Base-by-base conservation (phyloP, 139 green algal genomes). In the Pycnococcus provasolii region DNA sequence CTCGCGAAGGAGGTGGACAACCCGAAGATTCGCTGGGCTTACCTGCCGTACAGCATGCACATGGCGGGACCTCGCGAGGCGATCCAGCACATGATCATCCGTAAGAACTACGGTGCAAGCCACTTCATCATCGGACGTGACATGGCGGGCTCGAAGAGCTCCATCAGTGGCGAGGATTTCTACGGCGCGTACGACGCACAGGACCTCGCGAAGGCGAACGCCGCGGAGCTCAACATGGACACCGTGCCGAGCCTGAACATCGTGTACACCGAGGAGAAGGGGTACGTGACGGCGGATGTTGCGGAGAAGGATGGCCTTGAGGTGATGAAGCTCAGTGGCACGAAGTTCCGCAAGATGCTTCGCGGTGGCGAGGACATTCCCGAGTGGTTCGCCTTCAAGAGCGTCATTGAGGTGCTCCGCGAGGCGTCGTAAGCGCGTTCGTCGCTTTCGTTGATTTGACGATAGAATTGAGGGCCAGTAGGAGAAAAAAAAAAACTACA, bases 311-410 rank as follows among this genome's bases (percentile, higher is more conserved):
- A 80, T 66, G 67, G 68, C 11, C 64, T 81, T 15, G 74, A 53
- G 53, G 69, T 72, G 44, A 70, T 79, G 60, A 80, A 78, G 39
- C 73, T 77, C 52, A 75, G 64, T 46, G 86, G 87, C 57, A 94
- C 87, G 73, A 90, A 94, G 81, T 94, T 94, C 77, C 69, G 87
- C 40, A 57, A 64, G 42, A 64, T 63, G 64, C 59, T 77, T 6
- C 71, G 71, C 6, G 64, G 47, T 26, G 64, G 64, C 11, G 71
- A 72, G 13, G 90, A 95, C 43, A 96, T 97, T 73, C 91, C 91
- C 13, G 90, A 96, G 65, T 97, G 91, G 91, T 96, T 97, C 81
- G 88, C 89, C 4, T 96, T 96, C 84, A 94, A 90, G 82, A 87
- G 68, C 9, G 91, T 97, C 39, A 88, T 97, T 5, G 39, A 87